A percentile compares a stretch with the other conserved stretches of the same genome.
phyloP scores from a whole-genome alignment of 345 rosid species.

The Dovyalis caffra region DNA sequence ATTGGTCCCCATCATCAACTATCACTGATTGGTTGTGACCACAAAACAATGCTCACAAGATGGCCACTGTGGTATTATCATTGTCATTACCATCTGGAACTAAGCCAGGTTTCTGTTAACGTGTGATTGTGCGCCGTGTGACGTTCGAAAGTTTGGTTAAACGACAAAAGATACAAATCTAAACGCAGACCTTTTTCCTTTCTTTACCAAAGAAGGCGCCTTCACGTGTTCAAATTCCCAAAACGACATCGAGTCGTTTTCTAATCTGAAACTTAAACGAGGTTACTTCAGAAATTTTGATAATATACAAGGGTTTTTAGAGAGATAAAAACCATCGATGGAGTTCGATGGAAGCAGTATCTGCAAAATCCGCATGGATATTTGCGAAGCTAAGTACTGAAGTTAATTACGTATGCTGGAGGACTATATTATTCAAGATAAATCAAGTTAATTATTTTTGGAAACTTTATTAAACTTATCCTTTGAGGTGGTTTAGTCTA shows the following conservation, averaged over 20 bases:
- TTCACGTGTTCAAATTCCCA: not conserved
- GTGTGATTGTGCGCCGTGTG: not conserved
- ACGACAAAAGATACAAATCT: slow-evolving; percentile 3
- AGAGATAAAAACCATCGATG: too few species aligned
- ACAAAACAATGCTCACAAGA: not conserved
- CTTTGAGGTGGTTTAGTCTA: too few species aligned
- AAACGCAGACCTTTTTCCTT: not conserved
- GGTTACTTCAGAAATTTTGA: not conserved
- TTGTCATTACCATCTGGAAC: too few species aligned
- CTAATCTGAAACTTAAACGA: not conserved
- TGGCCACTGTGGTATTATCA: not conserved
- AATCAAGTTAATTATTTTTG: too few species aligned
- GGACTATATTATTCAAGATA: too few species aligned
- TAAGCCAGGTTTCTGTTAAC: too few species aligned
- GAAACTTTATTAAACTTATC: too few species aligned
- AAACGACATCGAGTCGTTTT: not conserved
- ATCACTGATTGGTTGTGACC: not conserved
- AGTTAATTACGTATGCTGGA: too few species aligned
- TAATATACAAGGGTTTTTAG: not conserved
- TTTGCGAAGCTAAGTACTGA: too few species aligned
- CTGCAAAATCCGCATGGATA: too few species aligned
- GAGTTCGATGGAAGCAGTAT: too few species aligned
- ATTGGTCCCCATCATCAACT: not conserved
- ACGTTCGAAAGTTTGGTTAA: not conserved
- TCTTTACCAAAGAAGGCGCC: not conserved